Conservation (phyloP, 2,329 filamentous ascomycete genomes). For the Hymenoscyphus infarciens region DNA sequence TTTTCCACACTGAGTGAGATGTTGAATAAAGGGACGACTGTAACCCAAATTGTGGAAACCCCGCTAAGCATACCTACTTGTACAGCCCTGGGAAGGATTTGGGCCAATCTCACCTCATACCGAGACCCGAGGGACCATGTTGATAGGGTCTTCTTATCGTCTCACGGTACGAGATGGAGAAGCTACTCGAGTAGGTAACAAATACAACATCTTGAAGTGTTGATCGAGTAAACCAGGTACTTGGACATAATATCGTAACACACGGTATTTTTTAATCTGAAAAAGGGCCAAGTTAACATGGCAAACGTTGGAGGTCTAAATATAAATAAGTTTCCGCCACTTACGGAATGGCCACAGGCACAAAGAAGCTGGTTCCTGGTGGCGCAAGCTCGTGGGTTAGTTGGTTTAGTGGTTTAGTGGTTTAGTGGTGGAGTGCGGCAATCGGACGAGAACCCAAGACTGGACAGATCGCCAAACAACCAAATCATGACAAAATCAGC, state of each 20-base stretch:
- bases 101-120: conserved; percentile 2
- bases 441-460: conserved; percentile 8
- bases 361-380: not conserved
- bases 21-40: not conserved
- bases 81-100: not conserved
- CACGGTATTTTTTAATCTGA: not conserved
- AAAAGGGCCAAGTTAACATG: not conserved
- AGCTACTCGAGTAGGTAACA: not conserved
- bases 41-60: not conserved
- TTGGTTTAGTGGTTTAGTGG: too few species aligned
- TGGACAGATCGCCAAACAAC: conserved; percentile 15
- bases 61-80: not conserved
- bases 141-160: not conserved
- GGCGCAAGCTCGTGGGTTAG: conserved; percentile 6
- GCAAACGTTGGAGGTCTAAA: not conserved
- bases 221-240: not conserved
- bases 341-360: not conserved
- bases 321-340: not conserved
- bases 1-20: not conserved
- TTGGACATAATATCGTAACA: not conserved
- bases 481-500: conserved; percentile 18
- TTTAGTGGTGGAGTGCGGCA: not conserved
- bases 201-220: not conserved
- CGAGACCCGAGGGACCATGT: not conserved
- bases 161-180: not conserved